A percentile compares a stretch with the other conserved stretches of the same genome.
phyloP scores from a whole-genome alignment of 768 basidiomycete genomes.

The Auricularia cornea region DNA sequence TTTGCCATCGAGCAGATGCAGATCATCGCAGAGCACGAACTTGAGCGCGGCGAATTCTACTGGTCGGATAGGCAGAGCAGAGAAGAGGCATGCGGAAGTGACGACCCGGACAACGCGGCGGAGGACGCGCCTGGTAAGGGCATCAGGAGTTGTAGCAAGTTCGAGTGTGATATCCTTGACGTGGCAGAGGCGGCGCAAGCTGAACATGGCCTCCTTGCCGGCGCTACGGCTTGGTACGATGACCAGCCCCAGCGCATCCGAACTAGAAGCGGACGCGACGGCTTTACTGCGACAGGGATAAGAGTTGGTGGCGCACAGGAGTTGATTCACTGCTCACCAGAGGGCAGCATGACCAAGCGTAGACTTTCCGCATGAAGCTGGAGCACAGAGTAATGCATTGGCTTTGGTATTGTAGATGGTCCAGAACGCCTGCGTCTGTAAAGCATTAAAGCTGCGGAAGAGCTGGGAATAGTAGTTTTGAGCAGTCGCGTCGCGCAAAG shows the following conservation, averaged over 20 bases:
- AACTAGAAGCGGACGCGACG: conserved; percentile 25
- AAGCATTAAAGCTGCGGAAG: conserved; percentile 60
- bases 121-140: conserved; percentile 27
- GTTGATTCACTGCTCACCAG: conserved; percentile 46
- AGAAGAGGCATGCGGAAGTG: conserved; percentile 46
- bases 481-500: conserved; percentile 39
- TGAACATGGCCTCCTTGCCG: conserved; percentile 45
- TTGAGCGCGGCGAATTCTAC: conserved; percentile 32
- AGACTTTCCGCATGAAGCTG: conserved; percentile 76
- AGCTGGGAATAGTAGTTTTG: conserved; percentile 37
- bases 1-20: conserved; percentile 70
- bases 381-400: conserved; percentile 70
- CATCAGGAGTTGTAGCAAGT: conserved; percentile 12
- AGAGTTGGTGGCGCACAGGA: background rate
- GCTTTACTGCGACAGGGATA: conserved; percentile 42
- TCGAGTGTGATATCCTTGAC: conserved; percentile 34
- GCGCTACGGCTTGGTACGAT: conserved; percentile 51
- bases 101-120: conserved; percentile 41
- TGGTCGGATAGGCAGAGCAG: conserved; percentile 25
- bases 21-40: conserved; percentile 72
- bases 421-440: conserved; percentile 91
- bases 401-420: conserved; percentile 54
- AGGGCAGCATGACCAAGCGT: conserved; percentile 57
- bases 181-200: conserved; percentile 36
- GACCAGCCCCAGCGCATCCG: conserved; percentile 50